Evolutionary conservation across 805 yeast genomes (phyloP).

Genomic region (Metschnikowia cubensis): DNA sequence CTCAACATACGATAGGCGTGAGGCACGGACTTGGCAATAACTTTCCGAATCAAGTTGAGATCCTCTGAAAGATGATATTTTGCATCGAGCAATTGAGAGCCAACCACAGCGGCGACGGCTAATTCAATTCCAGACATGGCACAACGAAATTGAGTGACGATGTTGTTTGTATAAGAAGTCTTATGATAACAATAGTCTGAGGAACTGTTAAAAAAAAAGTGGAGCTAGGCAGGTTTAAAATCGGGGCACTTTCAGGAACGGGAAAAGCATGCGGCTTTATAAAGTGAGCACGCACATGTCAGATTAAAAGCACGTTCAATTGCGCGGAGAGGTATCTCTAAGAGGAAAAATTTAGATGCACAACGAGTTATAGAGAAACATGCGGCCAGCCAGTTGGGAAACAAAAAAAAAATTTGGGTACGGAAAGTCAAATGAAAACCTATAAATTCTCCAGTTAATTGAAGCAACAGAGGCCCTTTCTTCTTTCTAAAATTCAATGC

Average conservation of each 20-base stretch:
- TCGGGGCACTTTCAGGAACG: not conserved
- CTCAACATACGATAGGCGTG: slow-evolving; percentile 36
- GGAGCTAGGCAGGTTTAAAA: not conserved
- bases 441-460: not conserved
- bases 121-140: slow-evolving; percentile 36
- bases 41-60: slow-evolving; percentile 44
- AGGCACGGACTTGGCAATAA: slow-evolving; percentile 36
- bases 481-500: not conserved
- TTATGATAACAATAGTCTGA: not conserved
- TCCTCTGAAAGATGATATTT: slow-evolving; percentile 51
- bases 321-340: not conserved
- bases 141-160: not conserved
- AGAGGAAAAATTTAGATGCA: not conserved
- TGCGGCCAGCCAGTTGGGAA: not conserved
- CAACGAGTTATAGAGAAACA: not conserved
- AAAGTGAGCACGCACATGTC: slow-evolving; percentile 2
- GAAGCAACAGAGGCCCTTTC: not conserved
- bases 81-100: slow-evolving; percentile 45
- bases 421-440: not conserved
- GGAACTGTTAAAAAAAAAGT: not conserved
- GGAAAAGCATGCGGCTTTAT: slow-evolving; percentile 3
- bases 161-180: not conserved
- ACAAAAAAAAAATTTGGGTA: no score
- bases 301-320: slow-evolving; percentile 2
- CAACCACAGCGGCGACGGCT: slow-evolving; percentile 41